A percentile compares a stretch with the other conserved stretches of the same genome.
Evolutionary conservation across 2,329 filamentous ascomycete genomes (phyloP).

Genomic region (Canariomyces notabilis): DNA sequence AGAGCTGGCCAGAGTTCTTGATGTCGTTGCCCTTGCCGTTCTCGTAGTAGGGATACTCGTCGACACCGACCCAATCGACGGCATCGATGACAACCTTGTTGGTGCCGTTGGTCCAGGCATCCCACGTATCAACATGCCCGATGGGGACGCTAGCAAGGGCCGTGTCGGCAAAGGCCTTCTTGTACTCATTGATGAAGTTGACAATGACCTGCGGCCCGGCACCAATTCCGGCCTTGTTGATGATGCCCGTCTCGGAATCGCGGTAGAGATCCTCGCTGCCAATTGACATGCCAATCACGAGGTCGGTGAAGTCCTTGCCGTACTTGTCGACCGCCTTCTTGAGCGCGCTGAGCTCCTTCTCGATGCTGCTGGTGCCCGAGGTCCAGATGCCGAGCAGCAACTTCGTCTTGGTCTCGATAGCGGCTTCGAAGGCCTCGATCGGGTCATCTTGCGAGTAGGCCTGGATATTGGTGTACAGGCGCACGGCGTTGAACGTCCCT

Average conservation of each 20-base stretch:
- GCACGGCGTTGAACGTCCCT: constrained; percentile 53
- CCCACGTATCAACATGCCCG: constrained; percentile 67
- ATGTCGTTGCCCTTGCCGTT: constrained; percentile 51
- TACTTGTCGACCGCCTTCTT: constrained; percentile 50
- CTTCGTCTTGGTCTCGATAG: constrained; percentile 54
- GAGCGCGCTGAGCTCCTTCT: constrained; percentile 56
- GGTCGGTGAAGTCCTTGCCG: constrained; percentile 48
- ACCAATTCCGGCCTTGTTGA: constrained; percentile 59
- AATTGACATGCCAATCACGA: constrained; percentile 60
- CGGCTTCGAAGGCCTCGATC: constrained; percentile 72
- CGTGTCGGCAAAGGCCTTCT: constrained; percentile 47
- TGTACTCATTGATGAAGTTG: constrained; percentile 62
- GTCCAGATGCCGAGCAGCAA: constrained; percentile 63
- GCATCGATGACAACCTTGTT: constrained; percentile 58
- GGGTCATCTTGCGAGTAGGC: constrained; percentile 70
- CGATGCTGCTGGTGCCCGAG: constrained; percentile 49
- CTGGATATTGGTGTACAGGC: constrained; percentile 65
- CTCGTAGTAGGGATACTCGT: constrained; percentile 65
- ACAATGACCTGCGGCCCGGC: constrained; percentile 54
- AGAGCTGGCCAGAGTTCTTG: constrained; percentile 49
- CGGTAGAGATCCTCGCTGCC: constrained; percentile 66
- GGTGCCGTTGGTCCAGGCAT: constrained; percentile 53
- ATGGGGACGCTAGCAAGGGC: constrained; percentile 45
- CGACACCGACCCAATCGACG: constrained; percentile 60
- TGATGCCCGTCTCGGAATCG: constrained; percentile 53